Percentiles rank a stretch among this genome's conserved stretches.
phyloP scores from a whole-genome alignment of 2,329 filamentous ascomycete species.

The Alternaria angustiovoidea region DNA sequence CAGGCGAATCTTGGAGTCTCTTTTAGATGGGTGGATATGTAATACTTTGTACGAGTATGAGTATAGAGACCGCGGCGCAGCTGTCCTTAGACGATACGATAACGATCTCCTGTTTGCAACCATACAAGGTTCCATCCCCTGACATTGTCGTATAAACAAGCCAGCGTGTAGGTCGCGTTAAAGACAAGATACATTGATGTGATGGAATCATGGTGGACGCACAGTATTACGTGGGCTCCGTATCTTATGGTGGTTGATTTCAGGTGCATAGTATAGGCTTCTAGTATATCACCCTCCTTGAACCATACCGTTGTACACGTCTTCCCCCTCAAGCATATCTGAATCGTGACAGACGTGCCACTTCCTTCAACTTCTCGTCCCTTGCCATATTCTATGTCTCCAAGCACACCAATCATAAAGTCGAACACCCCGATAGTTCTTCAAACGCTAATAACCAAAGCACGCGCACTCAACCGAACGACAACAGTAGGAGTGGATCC shows the following conservation, averaged over 20 bases:
- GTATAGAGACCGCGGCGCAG: not conserved
- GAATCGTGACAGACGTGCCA: not conserved
- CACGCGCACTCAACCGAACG: not conserved
- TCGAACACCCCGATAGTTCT: not conserved
- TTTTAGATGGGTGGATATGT: not conserved
- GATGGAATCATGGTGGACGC: too few species aligned
- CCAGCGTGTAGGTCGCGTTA: too few species aligned
- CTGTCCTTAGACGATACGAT: conserved; percentile 3
- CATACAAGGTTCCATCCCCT: not conserved
- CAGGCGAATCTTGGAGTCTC: conserved; percentile 4
- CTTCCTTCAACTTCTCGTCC: not conserved
- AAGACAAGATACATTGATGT: too few species aligned
- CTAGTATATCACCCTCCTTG: too few species aligned
- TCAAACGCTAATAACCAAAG: not conserved
- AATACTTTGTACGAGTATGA: not conserved
- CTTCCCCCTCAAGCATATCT: not conserved
- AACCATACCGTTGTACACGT: not conserved
- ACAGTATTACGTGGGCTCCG: too few species aligned
- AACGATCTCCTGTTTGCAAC: conserved; percentile 2
- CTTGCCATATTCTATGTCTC: not conserved
- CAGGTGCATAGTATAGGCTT: not conserved
- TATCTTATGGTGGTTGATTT: not conserved
- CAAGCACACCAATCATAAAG: not conserved
- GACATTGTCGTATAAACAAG: not conserved
- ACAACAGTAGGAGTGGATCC: not conserved